These are phyloP conservation scores for Thyridium curvatum DNA, from an alignment of 2,329 filamentous ascomycete genomes.

Conservation along the genomic window DNA sequence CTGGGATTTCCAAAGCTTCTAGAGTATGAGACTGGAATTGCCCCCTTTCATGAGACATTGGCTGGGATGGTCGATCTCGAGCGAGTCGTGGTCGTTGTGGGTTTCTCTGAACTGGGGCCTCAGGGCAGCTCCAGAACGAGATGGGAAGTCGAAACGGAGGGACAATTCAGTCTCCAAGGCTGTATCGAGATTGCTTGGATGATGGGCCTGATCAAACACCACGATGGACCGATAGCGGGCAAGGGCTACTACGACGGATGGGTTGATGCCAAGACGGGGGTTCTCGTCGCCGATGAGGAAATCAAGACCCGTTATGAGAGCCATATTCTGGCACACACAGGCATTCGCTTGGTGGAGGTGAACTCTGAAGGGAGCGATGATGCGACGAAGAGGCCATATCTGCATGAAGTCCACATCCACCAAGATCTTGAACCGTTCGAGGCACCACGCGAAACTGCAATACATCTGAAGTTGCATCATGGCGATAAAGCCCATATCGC, in stretches of 20 bases:
- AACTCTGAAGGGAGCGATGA: conserved; percentile 14
- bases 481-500: conserved; percentile 20
- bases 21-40: conserved; percentile 14
- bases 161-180: conserved; percentile 63
- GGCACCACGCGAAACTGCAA: conserved; percentile 18
- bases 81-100: conserved; percentile 28
- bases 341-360: conserved; percentile 23
- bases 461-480: conserved; percentile 21
- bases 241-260: conserved; percentile 53
- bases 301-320: conserved; percentile 20
- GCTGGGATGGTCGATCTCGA: conserved; percentile 30
- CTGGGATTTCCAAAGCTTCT: conserved; percentile 18
- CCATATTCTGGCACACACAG: conserved; percentile 22
- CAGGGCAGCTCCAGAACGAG: conserved; percentile 66
- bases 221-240: conserved; percentile 18
- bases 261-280: conserved; percentile 18
- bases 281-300: conserved; percentile 20
- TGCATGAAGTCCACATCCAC: conserved; percentile 25
- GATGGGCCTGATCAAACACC: conserved; percentile 67
- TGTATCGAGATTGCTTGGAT: conserved; percentile 71
- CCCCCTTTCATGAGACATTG: conserved; percentile 13
- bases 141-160: conserved; percentile 67
- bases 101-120: conserved; percentile 38
- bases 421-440: conserved; percentile 26
- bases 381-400: conserved; percentile 16